phyloP scores from a whole-genome alignment of 257 asterid genomes.

The Vinca minor region DNA sequence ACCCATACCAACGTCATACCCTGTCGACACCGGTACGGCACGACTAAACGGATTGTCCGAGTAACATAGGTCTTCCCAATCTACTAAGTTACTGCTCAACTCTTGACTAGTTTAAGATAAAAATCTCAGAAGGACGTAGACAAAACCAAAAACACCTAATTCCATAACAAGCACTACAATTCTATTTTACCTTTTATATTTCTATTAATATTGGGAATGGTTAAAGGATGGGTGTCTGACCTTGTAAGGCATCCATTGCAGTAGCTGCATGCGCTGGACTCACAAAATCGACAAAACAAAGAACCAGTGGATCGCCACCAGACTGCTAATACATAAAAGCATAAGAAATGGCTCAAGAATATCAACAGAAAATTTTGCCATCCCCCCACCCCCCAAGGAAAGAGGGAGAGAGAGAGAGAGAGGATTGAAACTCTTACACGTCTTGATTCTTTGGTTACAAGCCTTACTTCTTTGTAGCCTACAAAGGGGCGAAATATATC shows the following conservation, averaged over 20 bases:
- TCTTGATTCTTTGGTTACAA: conserved; percentile 68
- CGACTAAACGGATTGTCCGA: too few species aligned
- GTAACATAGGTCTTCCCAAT: too few species aligned
- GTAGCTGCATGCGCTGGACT: conserved; percentile 84
- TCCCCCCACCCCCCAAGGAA: too few species aligned
- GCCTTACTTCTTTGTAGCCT: conserved; percentile 73
- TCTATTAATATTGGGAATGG: not conserved
- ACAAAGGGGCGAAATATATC: conserved; percentile 83
- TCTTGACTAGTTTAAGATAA: not conserved
- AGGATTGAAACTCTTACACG: conserved; percentile 39
- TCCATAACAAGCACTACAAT: too few species aligned
- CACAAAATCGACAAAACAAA: conserved; percentile 73
- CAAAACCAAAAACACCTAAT: too few species aligned
- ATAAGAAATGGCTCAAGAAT: not conserved
- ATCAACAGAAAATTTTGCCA: not conserved
- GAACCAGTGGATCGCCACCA: conserved; percentile 63
- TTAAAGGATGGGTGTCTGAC: conserved; percentile 21
- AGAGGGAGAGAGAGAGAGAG: too few species aligned
- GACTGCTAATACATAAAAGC: too few species aligned
- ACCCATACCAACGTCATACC: too few species aligned
- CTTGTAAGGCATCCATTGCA: conserved; percentile 73
- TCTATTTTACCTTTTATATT: not conserved
- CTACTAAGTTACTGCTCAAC: not conserved
- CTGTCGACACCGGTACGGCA: too few species aligned
- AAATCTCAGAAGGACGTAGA: not conserved